These are phyloP conservation scores for Usnea hakonensis DNA, from an alignment of 495 filamentous ascomycete genomes.

Conservation along the genomic window DNA sequence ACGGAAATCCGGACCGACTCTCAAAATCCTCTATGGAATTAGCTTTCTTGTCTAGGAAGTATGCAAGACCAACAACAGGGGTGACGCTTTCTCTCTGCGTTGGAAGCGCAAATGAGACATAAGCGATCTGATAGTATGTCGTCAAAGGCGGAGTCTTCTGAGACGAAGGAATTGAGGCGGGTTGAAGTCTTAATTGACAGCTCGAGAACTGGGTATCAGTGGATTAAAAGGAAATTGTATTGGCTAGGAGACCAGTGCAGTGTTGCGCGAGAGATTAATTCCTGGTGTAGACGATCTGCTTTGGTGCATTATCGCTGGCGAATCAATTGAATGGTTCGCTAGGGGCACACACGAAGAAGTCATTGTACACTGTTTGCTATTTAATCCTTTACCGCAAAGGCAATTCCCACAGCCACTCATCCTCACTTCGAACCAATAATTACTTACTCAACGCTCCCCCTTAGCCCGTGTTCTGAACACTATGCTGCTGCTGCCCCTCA, in stretches of 20 bases:
- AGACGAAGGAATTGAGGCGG: not conserved
- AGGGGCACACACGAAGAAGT: not conserved
- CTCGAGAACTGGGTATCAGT: not conserved
- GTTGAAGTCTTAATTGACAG: not conserved
- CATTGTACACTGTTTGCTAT: not conserved
- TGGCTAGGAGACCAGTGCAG: too few relatives aligned
- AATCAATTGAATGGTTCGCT: not conserved
- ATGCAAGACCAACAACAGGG: not conserved
- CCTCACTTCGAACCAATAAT: not conserved
- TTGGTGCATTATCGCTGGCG: not conserved
- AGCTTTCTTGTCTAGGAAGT: not conserved
- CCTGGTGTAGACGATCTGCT: not conserved
- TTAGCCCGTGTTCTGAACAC: not conserved
- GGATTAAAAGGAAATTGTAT: not conserved
- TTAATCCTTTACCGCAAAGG: not conserved
- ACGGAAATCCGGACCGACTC: too few relatives aligned
- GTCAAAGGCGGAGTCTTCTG: not conserved
- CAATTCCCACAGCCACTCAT: not conserved
- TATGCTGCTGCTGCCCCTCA: not conserved
- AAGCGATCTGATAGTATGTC: not conserved
- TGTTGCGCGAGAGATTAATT: too few relatives aligned
- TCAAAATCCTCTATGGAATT: not conserved
- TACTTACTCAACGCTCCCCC: not conserved
- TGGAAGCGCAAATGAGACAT: not conserved
- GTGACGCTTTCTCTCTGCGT: not conserved